Base-by-base conservation (phyloP, 768 basidiomycete species). In the Chiua virens region DNA sequence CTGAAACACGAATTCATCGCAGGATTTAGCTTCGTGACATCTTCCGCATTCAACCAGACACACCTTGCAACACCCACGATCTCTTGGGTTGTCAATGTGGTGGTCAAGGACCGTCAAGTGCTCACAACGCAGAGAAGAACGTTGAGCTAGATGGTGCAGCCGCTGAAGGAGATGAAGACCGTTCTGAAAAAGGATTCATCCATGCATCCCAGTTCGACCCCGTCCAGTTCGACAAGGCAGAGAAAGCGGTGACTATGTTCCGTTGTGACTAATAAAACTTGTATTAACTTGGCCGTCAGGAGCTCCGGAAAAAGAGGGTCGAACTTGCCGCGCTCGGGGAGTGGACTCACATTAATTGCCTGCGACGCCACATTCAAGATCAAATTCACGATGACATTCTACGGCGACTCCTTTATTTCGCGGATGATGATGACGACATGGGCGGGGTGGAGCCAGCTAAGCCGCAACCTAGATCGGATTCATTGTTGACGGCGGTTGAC, bases 21-120 rank as follows among this genome's bases (percentile, higher is more conserved):
- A 39, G 35, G 15, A 43, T 30, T 20, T 64, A 98, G 89, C 81
- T 98, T 38, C 86, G 86, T 34, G 92, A 95, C 66, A 90, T 98
- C 56, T 98, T 98, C 71, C 86, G 84, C n/a, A 76, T 97, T 39
- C 83, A 94, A 69, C 73, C 77, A 0, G 74, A 84, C 48, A 94
- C 92, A 0, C 71, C 76, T 8, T 95, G 92, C 72, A 88, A 95
- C 54, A 98, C 95, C 2, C 96, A 98, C 60, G 96, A 98, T 57
- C 77, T 98, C 17, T 75, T 98, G 14, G 86, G 82, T 52, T 98
- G 95, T 62, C 74, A 73, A 11, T 96, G 92, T 56, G 79, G 78
- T 45, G 64, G 62, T 18, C 50, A 18, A 23, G 54, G 45, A 58
- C 30, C 20, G 20, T 45, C 48, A 37, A 20, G 39, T 28, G 21